Conservation (phyloP, 2,329 filamentous ascomycete genomes). For the Aspergillus fumigatiaffinis region DNA sequence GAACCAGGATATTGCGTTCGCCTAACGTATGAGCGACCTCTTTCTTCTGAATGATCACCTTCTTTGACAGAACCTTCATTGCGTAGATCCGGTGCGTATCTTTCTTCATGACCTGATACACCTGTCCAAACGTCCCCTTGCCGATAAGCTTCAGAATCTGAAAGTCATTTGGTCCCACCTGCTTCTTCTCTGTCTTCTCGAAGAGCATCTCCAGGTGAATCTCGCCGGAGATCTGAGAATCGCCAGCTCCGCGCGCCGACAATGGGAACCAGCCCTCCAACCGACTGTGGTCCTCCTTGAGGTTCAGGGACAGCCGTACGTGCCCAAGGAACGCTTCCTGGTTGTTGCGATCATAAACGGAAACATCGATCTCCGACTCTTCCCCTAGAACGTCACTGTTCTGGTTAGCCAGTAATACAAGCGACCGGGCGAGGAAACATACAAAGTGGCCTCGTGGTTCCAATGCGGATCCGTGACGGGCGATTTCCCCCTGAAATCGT, state of each 20-base stretch:
- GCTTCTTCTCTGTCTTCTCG: constrained; percentile 81
- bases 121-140: constrained; percentile 96
- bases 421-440: constrained; percentile 42
- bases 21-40: constrained; percentile 96
- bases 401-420: constrained; percentile 24
- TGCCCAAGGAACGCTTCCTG: constrained; percentile 91
- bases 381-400: constrained; percentile 85
- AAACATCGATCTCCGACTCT: constrained; percentile 85
- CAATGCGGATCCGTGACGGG: constrained; percentile 81
- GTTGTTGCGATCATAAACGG: constrained; percentile 81
- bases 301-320: constrained; percentile 71
- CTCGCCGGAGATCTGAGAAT: constrained; percentile 74
- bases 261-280: constrained; percentile 84
- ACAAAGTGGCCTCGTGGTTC: constrained; percentile 96
- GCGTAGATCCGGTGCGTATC: constrained; percentile 95
- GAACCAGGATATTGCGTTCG: constrained; percentile 93
- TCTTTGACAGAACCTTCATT: constrained; percentile 99
- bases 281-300: constrained; percentile 64
- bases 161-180: constrained; percentile 93
- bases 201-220: constrained; percentile 84
- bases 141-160: constrained; percentile 94
- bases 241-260: constrained; percentile 73
- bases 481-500: constrained; percentile 56
- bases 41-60: constrained; percentile 99
- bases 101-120: constrained; percentile 97